Evolutionary conservation across 257 asterid genomes (phyloP), one percentile per base, ranked within the genome.

Genomic region (Solanum etuberosum): DNA sequence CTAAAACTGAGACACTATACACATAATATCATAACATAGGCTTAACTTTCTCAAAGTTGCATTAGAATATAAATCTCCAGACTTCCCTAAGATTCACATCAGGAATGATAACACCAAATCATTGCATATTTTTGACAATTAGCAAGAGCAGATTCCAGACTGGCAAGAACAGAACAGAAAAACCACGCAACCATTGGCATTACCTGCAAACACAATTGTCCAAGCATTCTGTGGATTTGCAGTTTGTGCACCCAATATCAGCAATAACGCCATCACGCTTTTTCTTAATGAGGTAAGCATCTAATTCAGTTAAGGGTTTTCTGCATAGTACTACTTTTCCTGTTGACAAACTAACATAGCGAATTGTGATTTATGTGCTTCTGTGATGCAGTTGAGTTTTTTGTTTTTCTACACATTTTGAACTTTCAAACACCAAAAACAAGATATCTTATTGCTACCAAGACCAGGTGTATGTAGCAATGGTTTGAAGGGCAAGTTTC

Each of bases 161-260:
- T 31, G 20, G 21, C 68, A 31, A 48, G 46, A 51, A 81, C 43
- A 81, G 31, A 46, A 20, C 4, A 51, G 43, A 81, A 81, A 81
- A 81, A 81, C 43, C 67, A 48, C 67, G 6, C 43, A 89, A 87
- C 51, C 46, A 85, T 76, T 86, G 86, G 72, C 40, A 63, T 54
- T 88, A 95, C 99, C 98, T 95, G 98, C 99, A 97, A 68, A 94
- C 98, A 84, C 99, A 97, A 90, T 88, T 93, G 84, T 90, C 94
- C 46, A 91, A 91, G 88, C 99, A 97, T 31, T 91, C 90, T 67
- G 93, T 85, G 54, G 96, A 90, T 73, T 89, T 85, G 94, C 98
- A 95, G 91, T 74, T 88, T 73, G 96, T 91, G 94, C 99, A 97
- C 91, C 99, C 99, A 85, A 86, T 90, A 89, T 95, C 98, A 87